These are phyloP conservation scores for Yamadazyma jaroonii DNA, from an alignment of 1,139 yeast species.

Conservation along the genomic window DNA sequence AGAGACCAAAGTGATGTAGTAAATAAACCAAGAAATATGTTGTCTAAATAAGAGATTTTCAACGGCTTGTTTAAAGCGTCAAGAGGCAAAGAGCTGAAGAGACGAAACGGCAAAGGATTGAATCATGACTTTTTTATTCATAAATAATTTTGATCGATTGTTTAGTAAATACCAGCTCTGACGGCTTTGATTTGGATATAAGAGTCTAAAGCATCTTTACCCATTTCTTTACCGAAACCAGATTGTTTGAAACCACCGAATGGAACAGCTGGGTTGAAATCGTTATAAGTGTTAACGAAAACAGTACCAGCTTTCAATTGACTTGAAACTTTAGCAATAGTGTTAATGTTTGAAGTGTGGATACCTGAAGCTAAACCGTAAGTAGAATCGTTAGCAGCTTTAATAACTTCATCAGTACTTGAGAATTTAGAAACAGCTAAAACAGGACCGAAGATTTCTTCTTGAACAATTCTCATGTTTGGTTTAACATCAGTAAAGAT, in stretches of 20 bases:
- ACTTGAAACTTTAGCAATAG: slow-evolving; percentile 63
- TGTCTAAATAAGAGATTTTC: too few relatives aligned
- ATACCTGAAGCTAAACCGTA: slow-evolving; percentile 87
- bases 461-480: slow-evolving; percentile 67
- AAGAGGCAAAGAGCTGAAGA: not conserved
- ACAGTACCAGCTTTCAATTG: slow-evolving; percentile 76
- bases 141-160: not conserved
- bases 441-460: slow-evolving; percentile 89
- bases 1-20: not conserved
- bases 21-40: too few relatives aligned
- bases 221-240: slow-evolving; percentile 93
- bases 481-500: slow-evolving; percentile 69
- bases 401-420: slow-evolving; percentile 67
- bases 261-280: slow-evolving; percentile 77
- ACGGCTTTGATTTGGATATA: slow-evolving; percentile 83
- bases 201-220: slow-evolving; percentile 77
- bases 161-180: slow-evolving; percentile 35
- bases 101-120: not conserved
- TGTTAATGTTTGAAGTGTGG: slow-evolving; percentile 68
- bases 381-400: slow-evolving; percentile 66
- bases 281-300: slow-evolving; percentile 85
- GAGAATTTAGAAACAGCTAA: slow-evolving; percentile 71
- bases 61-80: too few relatives aligned
- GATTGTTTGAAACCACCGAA: slow-evolving; percentile 87
- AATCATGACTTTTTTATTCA: slow-evolving; percentile 1